These are phyloP conservation scores for Poa pratensis DNA, from an alignment of 176 grass and related monocot species.

Conservation along the genomic window DNA sequence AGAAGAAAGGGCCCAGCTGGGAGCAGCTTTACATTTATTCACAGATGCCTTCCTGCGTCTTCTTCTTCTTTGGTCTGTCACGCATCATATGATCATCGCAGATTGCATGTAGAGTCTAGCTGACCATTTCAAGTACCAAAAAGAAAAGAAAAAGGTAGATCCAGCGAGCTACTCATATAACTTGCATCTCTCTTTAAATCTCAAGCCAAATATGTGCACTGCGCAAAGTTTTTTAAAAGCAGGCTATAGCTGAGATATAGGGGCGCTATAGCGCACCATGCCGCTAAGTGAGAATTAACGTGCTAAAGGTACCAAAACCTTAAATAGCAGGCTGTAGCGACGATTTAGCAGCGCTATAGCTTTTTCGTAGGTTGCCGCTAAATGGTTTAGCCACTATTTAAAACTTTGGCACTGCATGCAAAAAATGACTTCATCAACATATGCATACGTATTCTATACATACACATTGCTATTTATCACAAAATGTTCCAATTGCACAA, in stretches of 20 bases:
- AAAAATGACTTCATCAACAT: neutral
- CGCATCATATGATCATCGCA: constrained; percentile 36
- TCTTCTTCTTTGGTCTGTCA: neutral
- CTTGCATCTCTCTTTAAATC: neutral
- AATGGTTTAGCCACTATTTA: too few species aligned
- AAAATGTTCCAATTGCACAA: constrained; percentile 5
- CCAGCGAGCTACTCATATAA: neutral
- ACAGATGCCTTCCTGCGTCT: constrained; percentile 2
- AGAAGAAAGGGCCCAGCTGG: constrained; percentile 14
- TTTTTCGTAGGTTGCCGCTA: too few species aligned
- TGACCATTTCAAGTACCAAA: constrained; percentile 39
- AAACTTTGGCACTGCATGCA: too few species aligned
- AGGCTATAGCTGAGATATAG: too few species aligned
- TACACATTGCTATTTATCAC: constrained; percentile 6
- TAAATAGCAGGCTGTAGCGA: too few species aligned
- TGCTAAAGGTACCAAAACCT: too few species aligned
- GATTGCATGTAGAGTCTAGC: constrained; percentile 26
- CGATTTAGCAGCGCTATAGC: too few species aligned
- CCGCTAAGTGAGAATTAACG: too few species aligned
- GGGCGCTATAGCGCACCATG: too few species aligned
- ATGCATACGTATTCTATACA: neutral
- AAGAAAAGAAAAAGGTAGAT: neutral
- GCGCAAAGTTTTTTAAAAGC: too few species aligned
- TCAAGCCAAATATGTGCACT: neutral
- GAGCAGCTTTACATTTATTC: neutral